Evolutionary conservation across 1,139 yeast species (phyloP).

Genomic region (Hanseniaspora gamundiae): DNA sequence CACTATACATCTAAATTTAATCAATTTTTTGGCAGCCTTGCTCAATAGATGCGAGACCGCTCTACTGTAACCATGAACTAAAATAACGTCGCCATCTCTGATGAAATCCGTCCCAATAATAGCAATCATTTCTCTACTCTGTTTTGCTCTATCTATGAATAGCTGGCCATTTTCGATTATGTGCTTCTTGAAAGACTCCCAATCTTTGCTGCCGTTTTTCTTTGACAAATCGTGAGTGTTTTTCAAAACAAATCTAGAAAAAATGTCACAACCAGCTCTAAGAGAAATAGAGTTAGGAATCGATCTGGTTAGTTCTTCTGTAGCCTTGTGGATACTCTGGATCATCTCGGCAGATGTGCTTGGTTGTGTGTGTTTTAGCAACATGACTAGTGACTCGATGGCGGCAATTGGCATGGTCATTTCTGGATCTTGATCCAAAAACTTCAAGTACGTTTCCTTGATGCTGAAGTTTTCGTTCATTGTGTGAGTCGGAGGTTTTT

Average conservation of each 20-base stretch:
- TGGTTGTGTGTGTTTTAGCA: conserved; percentile 72
- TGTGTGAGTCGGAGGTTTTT: too few species aligned
- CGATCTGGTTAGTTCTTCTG: conserved; percentile 57
- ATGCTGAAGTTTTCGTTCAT: conserved; percentile 50
- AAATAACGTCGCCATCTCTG: conserved; percentile 80
- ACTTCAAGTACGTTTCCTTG: conserved; percentile 63
- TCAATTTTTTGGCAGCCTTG: conserved; percentile 60
- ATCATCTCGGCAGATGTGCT: conserved; percentile 89
- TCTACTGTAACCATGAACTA: conserved; percentile 88
- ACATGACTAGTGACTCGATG: conserved; percentile 81
- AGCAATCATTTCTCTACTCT: conserved; percentile 78
- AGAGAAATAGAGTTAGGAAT: conserved; percentile 86
- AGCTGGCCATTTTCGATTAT: conserved; percentile 88
- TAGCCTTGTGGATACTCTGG: conserved; percentile 65
- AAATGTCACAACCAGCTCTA: conserved; percentile 95
- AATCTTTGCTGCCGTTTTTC: conserved; percentile 45
- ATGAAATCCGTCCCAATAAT: conserved; percentile 80
- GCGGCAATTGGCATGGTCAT: conserved; percentile 99
- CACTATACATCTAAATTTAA: conserved; percentile 80
- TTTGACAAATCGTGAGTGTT: conserved; percentile 45
- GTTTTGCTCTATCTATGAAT: conserved; percentile 86
- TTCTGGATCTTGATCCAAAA: conserved; percentile 76
- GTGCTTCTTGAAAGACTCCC: conserved; percentile 89
- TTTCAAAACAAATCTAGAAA: conserved; percentile 83
- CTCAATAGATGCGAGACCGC: conserved; percentile 70